These are phyloP conservation scores for Phaeosphaeria sp. DNA, from an alignment of 2,329 filamentous ascomycete genomes.

Conservation along the genomic window DNA sequence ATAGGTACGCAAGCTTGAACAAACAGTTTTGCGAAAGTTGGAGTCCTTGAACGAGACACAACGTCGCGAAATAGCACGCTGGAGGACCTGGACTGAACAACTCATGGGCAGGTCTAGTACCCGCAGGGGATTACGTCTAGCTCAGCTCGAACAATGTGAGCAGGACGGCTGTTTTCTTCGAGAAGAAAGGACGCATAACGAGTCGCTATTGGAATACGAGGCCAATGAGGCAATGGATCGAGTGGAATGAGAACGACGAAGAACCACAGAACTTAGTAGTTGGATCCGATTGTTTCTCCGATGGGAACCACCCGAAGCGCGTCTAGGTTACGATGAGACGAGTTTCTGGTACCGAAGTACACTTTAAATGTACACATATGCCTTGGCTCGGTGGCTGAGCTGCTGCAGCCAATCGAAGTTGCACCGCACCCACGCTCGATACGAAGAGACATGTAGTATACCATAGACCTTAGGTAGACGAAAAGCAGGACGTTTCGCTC, in stretches of 20 bases:
- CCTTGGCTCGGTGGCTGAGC: not conserved
- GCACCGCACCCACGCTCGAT: not conserved
- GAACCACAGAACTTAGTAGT: not conserved
- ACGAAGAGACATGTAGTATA: not conserved
- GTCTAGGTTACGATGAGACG: not conserved
- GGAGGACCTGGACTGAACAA: not conserved
- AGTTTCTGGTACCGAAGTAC: not conserved
- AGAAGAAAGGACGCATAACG: not conserved
- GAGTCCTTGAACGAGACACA: not conserved
- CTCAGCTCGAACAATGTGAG: not conserved
- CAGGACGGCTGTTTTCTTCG: not conserved
- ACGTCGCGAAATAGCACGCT: not conserved
- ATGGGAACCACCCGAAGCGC: not conserved
- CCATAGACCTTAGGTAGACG: not conserved
- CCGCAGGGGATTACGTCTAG: not conserved
- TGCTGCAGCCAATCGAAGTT: not conserved
- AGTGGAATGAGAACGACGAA: not conserved
- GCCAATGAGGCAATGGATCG: not conserved
- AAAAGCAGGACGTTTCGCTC: not conserved
- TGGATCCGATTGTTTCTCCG: not conserved
- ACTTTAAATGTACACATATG: not conserved
- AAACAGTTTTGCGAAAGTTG: not conserved
- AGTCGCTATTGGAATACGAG: not conserved
- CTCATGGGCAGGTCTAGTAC: not conserved
- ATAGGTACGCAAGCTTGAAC: not conserved